Base-by-base conservation (phyloP, 495 filamentous ascomycete genomes). In the Xylaria acuta region DNA sequence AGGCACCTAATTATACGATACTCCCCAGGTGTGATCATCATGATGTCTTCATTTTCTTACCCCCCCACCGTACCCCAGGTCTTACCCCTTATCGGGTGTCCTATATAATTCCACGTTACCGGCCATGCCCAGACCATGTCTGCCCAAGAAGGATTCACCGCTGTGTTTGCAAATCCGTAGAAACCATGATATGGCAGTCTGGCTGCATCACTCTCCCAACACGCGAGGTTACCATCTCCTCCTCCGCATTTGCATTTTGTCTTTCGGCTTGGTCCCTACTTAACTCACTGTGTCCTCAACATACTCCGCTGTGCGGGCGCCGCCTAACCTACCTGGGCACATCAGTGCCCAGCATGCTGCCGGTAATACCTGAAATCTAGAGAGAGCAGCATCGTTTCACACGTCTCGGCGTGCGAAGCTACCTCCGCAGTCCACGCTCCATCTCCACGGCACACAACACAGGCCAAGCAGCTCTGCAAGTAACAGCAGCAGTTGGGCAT, bases 321-420 rank as follows among this genome's bases (percentile, higher is more conserved):
- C 22, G 22, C 62, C 62, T 47, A 7, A 49, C 20, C 54, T 16
- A 34, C 59, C 18, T n/a, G n/a, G n/a, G n/a, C n/a, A n/a, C n/a
- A n/a, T 27, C 59, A 27, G 20, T 27, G 1, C 38, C 9, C 60
- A 64, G 60, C 22, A 45, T 11, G 25, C 53, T 56, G 25, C 53
- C 27, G 27, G 53, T 30, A 18, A 16, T 56, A 18, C 53, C 53
- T 56, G 53, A 18, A 18, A 32, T 56, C 53, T 56, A 32, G 53
- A 56, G 25, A 54, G 27, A 58, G 51, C 34, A 58, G 36, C 53
- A 43, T 27, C 27, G 20, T 56, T 30, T 27, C 36, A 58, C 67
- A 47, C 51, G 9, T n/a, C 67, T 60, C 67, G 51, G 67, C 67
- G 38, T 69, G 53, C 65, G 54, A n/a, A n/a, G n/a, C n/a, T n/a